phyloP scores from a whole-genome alignment of 495 filamentous ascomycete species.

The Aspergillus egyptiacus region DNA sequence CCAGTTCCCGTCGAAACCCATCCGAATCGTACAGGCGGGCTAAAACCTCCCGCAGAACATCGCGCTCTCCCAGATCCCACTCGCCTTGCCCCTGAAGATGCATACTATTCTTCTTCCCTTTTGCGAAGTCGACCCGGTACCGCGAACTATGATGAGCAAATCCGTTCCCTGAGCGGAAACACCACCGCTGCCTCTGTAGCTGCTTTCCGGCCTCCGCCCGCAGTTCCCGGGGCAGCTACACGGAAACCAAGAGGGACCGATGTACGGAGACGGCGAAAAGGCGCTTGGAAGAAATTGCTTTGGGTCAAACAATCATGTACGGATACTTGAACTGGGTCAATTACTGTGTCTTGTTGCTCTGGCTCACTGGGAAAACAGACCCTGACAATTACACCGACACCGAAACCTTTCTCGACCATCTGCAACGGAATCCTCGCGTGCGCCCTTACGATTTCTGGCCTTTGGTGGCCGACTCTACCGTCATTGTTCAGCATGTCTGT shows the following conservation, averaged over 20 bases:
- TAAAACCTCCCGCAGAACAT: constrained; percentile 39
- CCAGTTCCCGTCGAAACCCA: constrained; percentile 44
- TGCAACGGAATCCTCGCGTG: constrained; percentile 91
- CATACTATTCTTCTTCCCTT: constrained; percentile 57
- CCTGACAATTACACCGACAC: constrained; percentile 98
- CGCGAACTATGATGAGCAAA: constrained; percentile 33
- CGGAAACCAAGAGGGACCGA: constrained; percentile 47
- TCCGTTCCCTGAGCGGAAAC: constrained; percentile 30
- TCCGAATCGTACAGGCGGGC: constrained; percentile 32
- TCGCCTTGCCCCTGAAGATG: constrained; percentile 78
- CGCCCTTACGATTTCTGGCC: constrained; percentile 98
- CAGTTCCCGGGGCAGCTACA: constrained; percentile 20
- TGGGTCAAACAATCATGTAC: constrained; percentile 97
- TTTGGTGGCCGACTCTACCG: constrained; percentile 87
- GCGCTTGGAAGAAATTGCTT: constrained; percentile 85
- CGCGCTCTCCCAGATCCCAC: constrained; percentile 48
- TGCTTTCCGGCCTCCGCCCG: constrained; percentile 35
- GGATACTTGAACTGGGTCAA: constrained; percentile 9
- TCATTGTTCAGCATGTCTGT: constrained; percentile 94
- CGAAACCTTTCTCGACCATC: constrained; percentile 88
- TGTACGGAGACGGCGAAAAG: constrained; percentile 58
- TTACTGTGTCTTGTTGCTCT: neutral
- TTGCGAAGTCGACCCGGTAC: constrained; percentile 47
- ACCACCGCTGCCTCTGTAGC: constrained; percentile 29
- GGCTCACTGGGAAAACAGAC: constrained; percentile 44